Evolutionary conservation across 2,329 filamentous ascomycete species (phyloP), one percentile per base, ranked within the genome.

Genomic region (Neocucurbitaria cava): DNA sequence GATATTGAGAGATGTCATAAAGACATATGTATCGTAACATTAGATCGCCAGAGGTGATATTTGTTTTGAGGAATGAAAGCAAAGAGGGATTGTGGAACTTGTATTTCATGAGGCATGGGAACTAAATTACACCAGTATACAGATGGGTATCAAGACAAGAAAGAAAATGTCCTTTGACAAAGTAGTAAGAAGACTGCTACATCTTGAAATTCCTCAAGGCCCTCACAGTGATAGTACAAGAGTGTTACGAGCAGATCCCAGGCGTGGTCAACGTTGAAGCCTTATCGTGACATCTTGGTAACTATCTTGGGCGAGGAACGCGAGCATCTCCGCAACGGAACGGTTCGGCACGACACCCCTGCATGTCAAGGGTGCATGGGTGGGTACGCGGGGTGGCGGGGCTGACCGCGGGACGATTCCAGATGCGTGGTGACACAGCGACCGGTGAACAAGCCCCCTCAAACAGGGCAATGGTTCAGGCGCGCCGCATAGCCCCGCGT

Each of bases 381-480:
- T 40, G 38, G 40, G 23, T 26, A 28, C 23, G 17, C 38, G n/a
- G 20, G 20, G 40, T 20, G n/a, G 17, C 38, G n/a, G 20, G 20
- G 40, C 45, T 28, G 18, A 26, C 5, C 6, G 24, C 7, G 21
- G 26, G 31, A 26, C 28, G n/a, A n/a, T n/a, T n/a, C 40, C 36
- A 35, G 39, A 17, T 30, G 36, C 30, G 46, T 48, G 36, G 24
- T 28, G 11, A 18, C 18, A 30, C 28, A 41, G 11, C 21, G 26
- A 40, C 36, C 36, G 31, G 44, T 46, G 44, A 38, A 35, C 5
- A 46, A 46, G 13, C 38, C 21, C n/a, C 38, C 38, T 23, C 38
- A 23, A 24, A n/a, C 20, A 24, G 20, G 38, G 31, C 38, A 40
- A 24, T 1, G 13, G 18, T 5, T 40, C 38, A 40, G 20, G 38